Conservation (phyloP, 805 yeast species). For the Candida anglica region DNA sequence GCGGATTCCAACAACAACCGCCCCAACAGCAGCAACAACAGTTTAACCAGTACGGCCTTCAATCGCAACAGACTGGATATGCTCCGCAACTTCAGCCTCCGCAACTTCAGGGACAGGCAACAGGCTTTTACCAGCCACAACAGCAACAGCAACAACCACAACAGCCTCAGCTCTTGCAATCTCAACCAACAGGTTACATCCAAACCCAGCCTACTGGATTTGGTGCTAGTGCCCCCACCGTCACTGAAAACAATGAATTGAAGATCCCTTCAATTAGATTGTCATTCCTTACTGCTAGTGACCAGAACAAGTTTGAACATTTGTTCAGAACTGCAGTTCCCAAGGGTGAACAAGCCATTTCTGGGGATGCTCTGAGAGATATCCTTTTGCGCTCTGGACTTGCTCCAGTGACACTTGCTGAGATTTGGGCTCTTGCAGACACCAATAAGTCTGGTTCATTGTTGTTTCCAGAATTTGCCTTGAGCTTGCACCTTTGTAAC, state of each 20-base stretch:
- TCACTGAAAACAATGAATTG: constrained; percentile 50
- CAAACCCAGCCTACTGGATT: constrained; percentile 48
- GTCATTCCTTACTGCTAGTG: constrained; percentile 78
- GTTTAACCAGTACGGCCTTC: constrained; percentile 18
- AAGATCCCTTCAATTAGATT: constrained; percentile 74
- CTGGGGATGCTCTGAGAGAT: constrained; percentile 72
- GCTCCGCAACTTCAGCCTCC: constrained; percentile 5
- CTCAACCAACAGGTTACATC: constrained; percentile 34
- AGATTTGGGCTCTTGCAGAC: constrained; percentile 90
- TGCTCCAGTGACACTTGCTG: constrained; percentile 69
- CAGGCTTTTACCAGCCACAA: constrained; percentile 41
- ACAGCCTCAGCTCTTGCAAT: constrained; percentile 16
- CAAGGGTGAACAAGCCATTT: constrained; percentile 61
- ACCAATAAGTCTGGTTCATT: constrained; percentile 80
- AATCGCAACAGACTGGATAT: constrained; percentile 9
- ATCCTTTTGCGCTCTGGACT: constrained; percentile 78
- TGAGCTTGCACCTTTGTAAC: constrained; percentile 85
- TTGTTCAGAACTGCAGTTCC: constrained; percentile 78
- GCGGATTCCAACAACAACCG: constrained; percentile 18
- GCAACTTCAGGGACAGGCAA: constrained; percentile 37
- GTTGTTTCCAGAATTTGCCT: constrained; percentile 90
- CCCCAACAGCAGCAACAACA: constrained; percentile 24
- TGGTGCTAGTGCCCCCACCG: constrained; percentile 33
- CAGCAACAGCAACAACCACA: constrained; percentile 21
- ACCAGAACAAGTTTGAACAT: constrained; percentile 83